Base-by-base conservation (phyloP, 2,329 filamentous ascomycete species). In the Delphinella strobiligena region DNA sequence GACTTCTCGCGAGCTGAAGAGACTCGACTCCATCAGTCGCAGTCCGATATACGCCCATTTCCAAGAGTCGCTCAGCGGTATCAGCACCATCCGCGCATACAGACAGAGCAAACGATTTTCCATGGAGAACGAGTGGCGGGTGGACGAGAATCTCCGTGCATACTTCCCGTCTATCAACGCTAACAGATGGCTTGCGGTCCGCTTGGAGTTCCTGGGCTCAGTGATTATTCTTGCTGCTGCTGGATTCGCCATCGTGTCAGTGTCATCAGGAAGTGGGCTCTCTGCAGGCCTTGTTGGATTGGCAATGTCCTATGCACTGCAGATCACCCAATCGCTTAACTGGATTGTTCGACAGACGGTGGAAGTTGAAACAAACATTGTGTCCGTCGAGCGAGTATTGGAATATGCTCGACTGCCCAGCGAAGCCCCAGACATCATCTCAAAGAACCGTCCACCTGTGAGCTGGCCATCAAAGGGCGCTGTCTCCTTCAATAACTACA, bases 351-450 rank as follows among this genome's bases (percentile, higher is more conserved):
- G 93, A 43, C 91, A 98, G 64, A 95, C 88, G 0, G 91, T 98
- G 24, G 93, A 98, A 62, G 91, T 98, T n/a, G 93, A 98, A 69
- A 96, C 89, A n/a, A 98, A 98, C 62, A 98, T 98, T 54, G 89
- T 98, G 34, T 94, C 89, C 8, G 91, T 98, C 29, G 91, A 98
- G 71, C 82, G 91, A 55, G 88, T 98, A 35, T 78, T 98, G 36
- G 93, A 98, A 62, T 98, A 98, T 63, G 85, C 89, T 42, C 74
- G 75, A 37, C 72, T 98, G 47, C 88, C 89, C 18, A 91, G 82
- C 60, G 91, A 98, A 66, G 89, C 91, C 37, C 86, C 88, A 5
- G 91, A 98, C 59, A 85, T 96, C 49, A 82, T 96, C 51, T 82
- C 84, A 54, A 82, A 85, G 61, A 81, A 83, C 57, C 74, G 89